phyloP scores from a whole-genome alignment of 2,329 filamentous ascomycete genomes.

The Bipolaris zeicola region DNA sequence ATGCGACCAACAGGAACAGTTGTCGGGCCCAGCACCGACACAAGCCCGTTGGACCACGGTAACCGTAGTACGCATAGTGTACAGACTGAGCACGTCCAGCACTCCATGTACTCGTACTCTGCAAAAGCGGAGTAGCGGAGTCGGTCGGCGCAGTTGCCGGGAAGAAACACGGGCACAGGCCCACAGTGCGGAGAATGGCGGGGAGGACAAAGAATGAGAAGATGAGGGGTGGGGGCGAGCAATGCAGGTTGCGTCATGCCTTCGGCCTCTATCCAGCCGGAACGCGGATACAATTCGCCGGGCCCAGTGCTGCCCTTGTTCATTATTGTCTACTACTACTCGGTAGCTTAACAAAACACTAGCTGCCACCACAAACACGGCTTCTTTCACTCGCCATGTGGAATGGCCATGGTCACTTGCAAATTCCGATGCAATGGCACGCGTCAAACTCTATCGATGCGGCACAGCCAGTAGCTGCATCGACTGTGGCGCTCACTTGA shows the following conservation, averaged over 20 bases:
- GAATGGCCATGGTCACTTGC: not conserved
- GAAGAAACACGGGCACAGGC: not conserved
- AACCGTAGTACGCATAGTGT: no score
- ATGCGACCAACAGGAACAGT: no score
- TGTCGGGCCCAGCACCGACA: no score
- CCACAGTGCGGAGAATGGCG: not conserved
- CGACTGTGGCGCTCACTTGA: not conserved
- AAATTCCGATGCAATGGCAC: not conserved
- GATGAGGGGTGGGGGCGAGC: not conserved
- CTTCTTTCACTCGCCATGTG: not conserved
- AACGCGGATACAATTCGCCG: conserved; percentile 3
- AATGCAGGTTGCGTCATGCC: conserved; percentile 8
- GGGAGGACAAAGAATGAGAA: not conserved
- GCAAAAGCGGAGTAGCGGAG: not conserved
- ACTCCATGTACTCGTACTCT: not conserved
- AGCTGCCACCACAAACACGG: no score
- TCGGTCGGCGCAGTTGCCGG: not conserved
- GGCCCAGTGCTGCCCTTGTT: no score
- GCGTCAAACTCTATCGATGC: not conserved
- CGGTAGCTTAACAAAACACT: no score
- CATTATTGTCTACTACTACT: no score
- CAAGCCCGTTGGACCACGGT: not conserved
- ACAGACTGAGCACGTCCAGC: no score
- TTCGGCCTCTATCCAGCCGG: not conserved
- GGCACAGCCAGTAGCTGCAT: not conserved